Base-by-base conservation (phyloP, 2,329 filamentous ascomycete species). In the Acrocalymma vagum region DNA sequence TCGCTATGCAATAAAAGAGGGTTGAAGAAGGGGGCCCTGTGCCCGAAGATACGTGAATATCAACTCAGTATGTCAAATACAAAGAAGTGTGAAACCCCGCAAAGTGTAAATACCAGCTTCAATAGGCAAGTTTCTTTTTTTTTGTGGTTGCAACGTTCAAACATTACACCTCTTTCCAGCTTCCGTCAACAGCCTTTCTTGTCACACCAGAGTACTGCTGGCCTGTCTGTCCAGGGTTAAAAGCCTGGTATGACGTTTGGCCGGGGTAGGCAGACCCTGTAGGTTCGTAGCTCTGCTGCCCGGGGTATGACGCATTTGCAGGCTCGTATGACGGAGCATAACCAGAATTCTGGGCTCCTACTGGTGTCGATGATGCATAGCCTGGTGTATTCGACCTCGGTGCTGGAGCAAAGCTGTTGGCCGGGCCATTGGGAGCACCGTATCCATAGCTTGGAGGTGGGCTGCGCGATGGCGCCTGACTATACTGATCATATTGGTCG, bases 131-230 rank as follows among this genome's bases (percentile, higher is more conserved):
- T n/a, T n/a, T n/a, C n/a, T n/a, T n/a, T n/a, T n/a, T n/a, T n/a
- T n/a, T n/a, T n/a, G n/a, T n/a, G n/a, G n/a, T n/a, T n/a, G n/a
- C n/a, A n/a, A n/a, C n/a, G n/a, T n/a, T n/a, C n/a, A n/a, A n/a
- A n/a, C n/a, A n/a, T 48, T 43, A 58, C n/a, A 58, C 43, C 13
- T 60, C 52, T 26, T 46, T 49, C 37, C 49, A 43, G 6, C 43
- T 47, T n/a, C 53, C 51, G 21, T 55, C 50, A 16, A 55, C 42
- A 2, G 51, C 47, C 33, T 50, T 53, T 21, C 53, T 41, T 18
- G 26, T 9, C 2, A 54, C 33, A n/a, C 48, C 45, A 14, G 45
- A 15, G 21, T 38, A 38, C 33, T 42, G 40, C 41, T 29, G 30
- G 5, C 37, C 30, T 29, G 38, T 38, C 18, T 38, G 42, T 14